A percentile compares a stretch with the other conserved stretches of the same genome.
Conservation (phyloP, 2,329 filamentous ascomycete genomes). For the Aureobasidium sp. region DNA sequence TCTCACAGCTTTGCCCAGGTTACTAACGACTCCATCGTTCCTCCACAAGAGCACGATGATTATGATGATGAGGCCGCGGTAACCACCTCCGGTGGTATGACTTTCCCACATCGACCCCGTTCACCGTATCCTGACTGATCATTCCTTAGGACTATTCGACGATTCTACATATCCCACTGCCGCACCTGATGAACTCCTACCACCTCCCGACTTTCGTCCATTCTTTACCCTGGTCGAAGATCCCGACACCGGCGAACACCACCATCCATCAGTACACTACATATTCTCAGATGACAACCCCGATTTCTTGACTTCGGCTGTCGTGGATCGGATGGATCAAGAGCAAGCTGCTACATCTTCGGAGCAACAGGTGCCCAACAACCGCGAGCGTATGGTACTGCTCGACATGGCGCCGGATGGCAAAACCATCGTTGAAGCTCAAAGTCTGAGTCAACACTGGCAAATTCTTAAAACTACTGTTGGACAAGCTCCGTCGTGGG, state of each 20-base stretch:
- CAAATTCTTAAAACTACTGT: conserved; percentile 64
- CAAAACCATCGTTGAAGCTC: conserved; percentile 68
- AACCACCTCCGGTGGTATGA: conserved; percentile 4
- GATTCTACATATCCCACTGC: conserved; percentile 19
- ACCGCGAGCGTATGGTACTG: conserved; percentile 60
- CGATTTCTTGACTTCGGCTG: conserved; percentile 74
- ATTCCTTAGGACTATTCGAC: background rate
- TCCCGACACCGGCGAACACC: conserved; percentile 72
- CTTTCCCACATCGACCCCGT: no score
- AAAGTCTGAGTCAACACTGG: conserved; percentile 81
- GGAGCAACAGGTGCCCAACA: background rate
- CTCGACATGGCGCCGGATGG: conserved; percentile 57
- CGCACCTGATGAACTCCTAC: conserved; percentile 32
- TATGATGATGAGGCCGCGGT: background rate
- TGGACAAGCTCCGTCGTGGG: conserved; percentile 69
- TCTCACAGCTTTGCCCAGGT: conserved; percentile 13
- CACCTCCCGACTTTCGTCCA: conserved; percentile 70
- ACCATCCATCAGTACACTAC: conserved; percentile 91
- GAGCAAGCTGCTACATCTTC: conserved; percentile 12
- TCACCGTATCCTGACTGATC: background rate
- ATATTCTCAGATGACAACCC: conserved; percentile 94
- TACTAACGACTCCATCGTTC: background rate
- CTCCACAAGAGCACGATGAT: background rate
- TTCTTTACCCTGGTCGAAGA: conserved; percentile 92
- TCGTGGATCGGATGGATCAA: conserved; percentile 21